Base-by-base conservation (phyloP, 2,329 filamentous ascomycete genomes). In the Trichoderma harzianum region DNA sequence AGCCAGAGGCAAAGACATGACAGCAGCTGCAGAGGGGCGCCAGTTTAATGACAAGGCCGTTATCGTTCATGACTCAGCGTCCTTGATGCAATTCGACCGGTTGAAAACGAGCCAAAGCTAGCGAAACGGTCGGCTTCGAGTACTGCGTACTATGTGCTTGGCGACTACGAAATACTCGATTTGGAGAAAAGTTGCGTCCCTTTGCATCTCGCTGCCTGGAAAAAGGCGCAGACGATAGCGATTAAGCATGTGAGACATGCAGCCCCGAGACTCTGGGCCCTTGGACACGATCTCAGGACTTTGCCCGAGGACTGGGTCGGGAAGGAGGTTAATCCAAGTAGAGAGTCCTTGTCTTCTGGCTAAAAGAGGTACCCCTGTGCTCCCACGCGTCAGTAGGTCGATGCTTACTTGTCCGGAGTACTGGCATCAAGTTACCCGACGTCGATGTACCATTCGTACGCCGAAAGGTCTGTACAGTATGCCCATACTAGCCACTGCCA, bases 301-400 rank as follows among this genome's bases (percentile, higher is more conserved):
- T 60, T 60, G 65, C 34, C 53, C 65, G 65, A 68, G 32, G 36
- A 21, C 53, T 68, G 24, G 65, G 53, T 21, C 34, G n/a, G 65
- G 65, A 60, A 60, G 65, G 65, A 68, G 47, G 64, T 51, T 36
- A n/a, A 55, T 26, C 60, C 60, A 66, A 24, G 28, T 11, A 55
- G n/a, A 66, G 64, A 36, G 28, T 32, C 53, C 53, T 57, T 36
- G 53, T 58, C 53, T 60, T 58, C 65, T 68, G 65, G 65, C 65
- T 68, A 60, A 68, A 60, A 47, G 53, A 21, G 21, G 43, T 18
- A 21, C n/a, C 32, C 32, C 30, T 43, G 53, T 60, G 53, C 53
- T 55, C 65, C 65, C 34, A 53, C 65, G 34, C 18, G 55, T 68
- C 53, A 57, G 64, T 58, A 51, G 32, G 51, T 21, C 28, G 57